Conservation (phyloP, 257 asterid species). For the Datura wrightii region DNA sequence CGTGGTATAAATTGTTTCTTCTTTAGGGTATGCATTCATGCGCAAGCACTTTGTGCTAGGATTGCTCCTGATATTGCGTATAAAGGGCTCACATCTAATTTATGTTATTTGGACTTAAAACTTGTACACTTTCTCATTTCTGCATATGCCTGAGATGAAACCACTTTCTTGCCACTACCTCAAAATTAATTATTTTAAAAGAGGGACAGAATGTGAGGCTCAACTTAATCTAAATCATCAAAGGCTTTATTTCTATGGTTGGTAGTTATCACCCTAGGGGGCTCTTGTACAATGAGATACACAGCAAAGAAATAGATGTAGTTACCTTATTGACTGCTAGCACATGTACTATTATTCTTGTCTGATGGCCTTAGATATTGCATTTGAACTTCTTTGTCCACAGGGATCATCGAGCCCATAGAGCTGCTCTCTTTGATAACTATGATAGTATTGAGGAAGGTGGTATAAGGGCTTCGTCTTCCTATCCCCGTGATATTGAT, state of each 20-base stretch:
- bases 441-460: conserved; percentile 85
- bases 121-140: not conserved
- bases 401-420: conserved; percentile 82
- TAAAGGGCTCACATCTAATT: not conserved
- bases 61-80: not conserved
- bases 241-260: not conserved
- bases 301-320: not conserved
- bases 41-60: not conserved
- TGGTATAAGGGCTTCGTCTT: conserved; percentile 69
- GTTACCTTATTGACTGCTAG: conserved; percentile 4
- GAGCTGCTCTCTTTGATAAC: conserved; percentile 77
- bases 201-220: not conserved
- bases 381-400: conserved; percentile 24
- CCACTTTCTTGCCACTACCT: not conserved
- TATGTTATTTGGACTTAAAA: not conserved
- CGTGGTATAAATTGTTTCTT: not conserved
- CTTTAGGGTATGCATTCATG: not conserved
- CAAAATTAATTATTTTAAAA: not conserved
- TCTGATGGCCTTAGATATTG: not conserved
- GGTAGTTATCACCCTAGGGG: not conserved
- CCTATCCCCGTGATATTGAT: conserved; percentile 63
- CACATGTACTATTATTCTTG: not conserved
- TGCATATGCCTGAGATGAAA: not conserved
- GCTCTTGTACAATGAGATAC: not conserved
- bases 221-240: not conserved